Evolutionary conservation across 1,284 basidiomycete species (phyloP).

Genomic region (Austroboletus rostrupii): DNA sequence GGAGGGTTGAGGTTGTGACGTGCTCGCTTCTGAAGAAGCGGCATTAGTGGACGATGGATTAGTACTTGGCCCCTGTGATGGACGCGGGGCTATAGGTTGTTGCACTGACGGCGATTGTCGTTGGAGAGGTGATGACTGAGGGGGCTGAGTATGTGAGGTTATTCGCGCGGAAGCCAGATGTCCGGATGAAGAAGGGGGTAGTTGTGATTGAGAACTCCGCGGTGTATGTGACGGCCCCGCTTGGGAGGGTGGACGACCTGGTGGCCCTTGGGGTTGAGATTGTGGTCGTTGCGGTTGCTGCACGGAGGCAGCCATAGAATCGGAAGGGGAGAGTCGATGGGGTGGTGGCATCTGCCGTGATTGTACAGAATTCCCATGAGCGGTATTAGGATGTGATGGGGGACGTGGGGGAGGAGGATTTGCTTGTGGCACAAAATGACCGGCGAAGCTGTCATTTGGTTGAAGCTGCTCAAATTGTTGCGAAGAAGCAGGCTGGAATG

Average conservation of each 20-base stretch:
- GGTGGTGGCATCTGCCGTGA: constrained; percentile 32
- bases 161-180: constrained; percentile 28
- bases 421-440: constrained; percentile 33
- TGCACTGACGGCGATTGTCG: constrained; percentile 34
- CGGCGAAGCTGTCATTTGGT: constrained; percentile 30
- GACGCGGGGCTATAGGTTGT: constrained; percentile 37
- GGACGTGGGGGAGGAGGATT: constrained; percentile 40
- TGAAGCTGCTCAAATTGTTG: constrained; percentile 55
- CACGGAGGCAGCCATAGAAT: constrained; percentile 34
- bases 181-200: constrained; percentile 32
- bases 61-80: constrained; percentile 26
- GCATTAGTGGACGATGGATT: constrained; percentile 20
- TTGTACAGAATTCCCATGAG: constrained; percentile 29
- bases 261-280: constrained; percentile 44
- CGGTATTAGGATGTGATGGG: constrained; percentile 39
- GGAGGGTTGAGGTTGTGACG: constrained; percentile 25
- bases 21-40: constrained; percentile 25
- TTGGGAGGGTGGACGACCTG: constrained; percentile 36
- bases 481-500: constrained; percentile 53
- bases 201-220: constrained; percentile 31
- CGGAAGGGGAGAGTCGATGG: constrained; percentile 42
- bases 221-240: constrained; percentile 36
- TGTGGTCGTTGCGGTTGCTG: constrained; percentile 45
- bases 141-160: constrained; percentile 28
- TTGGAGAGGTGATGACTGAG: constrained; percentile 32